Percentiles rank a stretch among this genome's conserved stretches.
Conservation (phyloP, 305 asterid genomes). For the Fraxinus paxiana region DNA sequence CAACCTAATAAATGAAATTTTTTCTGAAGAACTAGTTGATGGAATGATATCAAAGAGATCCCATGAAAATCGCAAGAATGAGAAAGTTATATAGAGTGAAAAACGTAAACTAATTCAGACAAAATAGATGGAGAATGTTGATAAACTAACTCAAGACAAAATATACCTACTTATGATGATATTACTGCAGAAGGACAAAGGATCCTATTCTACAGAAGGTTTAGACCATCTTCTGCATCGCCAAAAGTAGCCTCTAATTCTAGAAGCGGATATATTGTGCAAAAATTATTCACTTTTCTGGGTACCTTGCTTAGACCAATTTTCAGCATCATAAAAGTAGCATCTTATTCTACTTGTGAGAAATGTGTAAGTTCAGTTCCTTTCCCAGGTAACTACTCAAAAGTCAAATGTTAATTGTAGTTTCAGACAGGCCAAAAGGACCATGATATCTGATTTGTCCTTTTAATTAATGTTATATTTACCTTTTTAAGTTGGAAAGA, state of each 20-base stretch:
- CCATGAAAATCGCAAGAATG: constrained; percentile 22
- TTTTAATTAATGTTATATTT: not conserved
- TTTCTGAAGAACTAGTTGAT: constrained; percentile 24
- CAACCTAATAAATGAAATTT: constrained; percentile 52
- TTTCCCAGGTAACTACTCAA: constrained; percentile 1
- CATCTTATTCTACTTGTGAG: not conserved
- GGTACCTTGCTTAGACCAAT: not conserved
- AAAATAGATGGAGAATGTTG: constrained; percentile 9
- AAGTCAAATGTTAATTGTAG: not conserved
- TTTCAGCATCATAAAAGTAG: not conserved
- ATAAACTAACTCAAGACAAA: not conserved
- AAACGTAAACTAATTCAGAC: not conserved
- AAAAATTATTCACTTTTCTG: not conserved
- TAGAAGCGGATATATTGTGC: not conserved
- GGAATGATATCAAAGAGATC: constrained; percentile 16
- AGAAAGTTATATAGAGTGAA: constrained; percentile 4
- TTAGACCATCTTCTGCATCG: constrained; percentile 16
- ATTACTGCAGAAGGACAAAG: not conserved
- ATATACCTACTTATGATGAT: not conserved
- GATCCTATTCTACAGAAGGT: not conserved
- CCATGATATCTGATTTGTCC: not conserved
- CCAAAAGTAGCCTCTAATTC: not conserved
- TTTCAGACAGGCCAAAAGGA: constrained; percentile 12
- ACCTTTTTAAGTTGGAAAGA: not conserved
- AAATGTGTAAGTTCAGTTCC: not conserved